Evolutionary conservation across 75 land plant genomes (phyloP), one percentile per base, ranked within the genome.

Genomic region (Sequoiadendron giganteum): DNA sequence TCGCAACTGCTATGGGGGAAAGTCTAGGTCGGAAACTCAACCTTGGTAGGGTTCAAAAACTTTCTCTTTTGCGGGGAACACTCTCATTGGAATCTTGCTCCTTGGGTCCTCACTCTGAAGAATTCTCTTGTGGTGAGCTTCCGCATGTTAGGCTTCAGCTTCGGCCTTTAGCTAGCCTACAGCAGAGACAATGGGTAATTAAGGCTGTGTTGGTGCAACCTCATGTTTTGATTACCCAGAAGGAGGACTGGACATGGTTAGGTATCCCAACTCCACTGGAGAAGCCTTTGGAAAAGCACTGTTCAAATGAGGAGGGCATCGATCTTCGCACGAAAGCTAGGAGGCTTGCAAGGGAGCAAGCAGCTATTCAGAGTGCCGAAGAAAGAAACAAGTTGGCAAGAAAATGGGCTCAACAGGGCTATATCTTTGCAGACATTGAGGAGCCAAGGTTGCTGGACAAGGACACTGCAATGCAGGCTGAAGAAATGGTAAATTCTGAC

Each of bases 91-190:
- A 95, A 70, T 92, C 96, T 11, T 94, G 97, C 86, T 96, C 97
- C 0, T 81, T 98, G 85, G 99, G 99, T 45, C 96, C 99, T 68
- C 96, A 97, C 78, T 6, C 76, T 43, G 96, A 95, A 72, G 99
- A 98, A 79, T 98, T 98, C 88, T 98, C 99, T 10, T 96, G 99
- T 86, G 99, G 95, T 30, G 99, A 95, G 89, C 84, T 94, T 36
- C 92, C 96, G 0, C 86, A 87, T 43, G 86, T 98, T 76, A 94
- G 93, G 86, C 87, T 98, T 76, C 94, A 96, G 48, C 65, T 98
- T 77, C 94, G 90, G 73, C 99, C 99, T 52, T 94, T 97, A 86
- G 86, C 94, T 19, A 98, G 99, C 81, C 48, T 98, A 39, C 91
- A 93, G 87, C 90, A 93, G 88, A 93, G 97, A 36, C 97, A 93